Evolutionary conservation across 140 eudicot species (phyloP).

Genomic region (Ambrosia hybrid): DNA sequence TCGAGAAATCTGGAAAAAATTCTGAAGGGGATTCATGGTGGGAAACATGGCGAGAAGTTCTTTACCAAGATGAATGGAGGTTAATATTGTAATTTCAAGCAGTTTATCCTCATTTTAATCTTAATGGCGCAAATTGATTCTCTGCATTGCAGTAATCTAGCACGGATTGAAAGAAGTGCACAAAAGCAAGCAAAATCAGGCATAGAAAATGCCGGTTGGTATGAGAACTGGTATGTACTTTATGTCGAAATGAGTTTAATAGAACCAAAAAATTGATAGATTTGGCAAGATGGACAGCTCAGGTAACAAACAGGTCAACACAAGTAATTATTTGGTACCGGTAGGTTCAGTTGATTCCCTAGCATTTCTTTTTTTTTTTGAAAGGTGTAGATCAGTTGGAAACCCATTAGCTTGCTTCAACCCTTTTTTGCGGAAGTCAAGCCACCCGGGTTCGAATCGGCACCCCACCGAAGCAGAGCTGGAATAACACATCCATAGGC

Average conservation of each 20-base stretch:
- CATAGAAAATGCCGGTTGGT: slow-evolving; percentile 94
- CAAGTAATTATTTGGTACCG: too few species aligned
- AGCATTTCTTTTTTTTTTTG: background rate
- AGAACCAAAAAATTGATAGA: background rate
- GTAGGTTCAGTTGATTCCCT: background rate
- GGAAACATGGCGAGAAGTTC: slow-evolving; percentile 99
- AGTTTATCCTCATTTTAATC: slow-evolving; percentile 15
- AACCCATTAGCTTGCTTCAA: too few species aligned
- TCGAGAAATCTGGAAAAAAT: slow-evolving; percentile 94
- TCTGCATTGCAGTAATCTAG: slow-evolving; percentile 63
- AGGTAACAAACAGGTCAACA: too few species aligned
- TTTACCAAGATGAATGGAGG: slow-evolving; percentile 99
- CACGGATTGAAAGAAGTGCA: slow-evolving; percentile 94
- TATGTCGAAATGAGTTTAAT: background rate
- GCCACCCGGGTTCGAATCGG: too few species aligned
- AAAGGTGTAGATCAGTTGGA: too few species aligned
- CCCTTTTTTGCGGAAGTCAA: too few species aligned
- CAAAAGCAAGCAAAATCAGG: slow-evolving; percentile 99
- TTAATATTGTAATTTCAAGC: slow-evolving; percentile 17
- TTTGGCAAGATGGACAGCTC: background rate
- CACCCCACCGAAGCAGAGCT: too few species aligned
- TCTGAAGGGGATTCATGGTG: slow-evolving; percentile 98
- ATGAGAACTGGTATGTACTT: slow-evolving; percentile 74
- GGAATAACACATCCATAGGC: too few species aligned
- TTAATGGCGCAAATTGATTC: slow-evolving; percentile 5